Evolutionary conservation across 805 yeast genomes (phyloP).

Genomic region (Zygoascus ofunaensis): DNA sequence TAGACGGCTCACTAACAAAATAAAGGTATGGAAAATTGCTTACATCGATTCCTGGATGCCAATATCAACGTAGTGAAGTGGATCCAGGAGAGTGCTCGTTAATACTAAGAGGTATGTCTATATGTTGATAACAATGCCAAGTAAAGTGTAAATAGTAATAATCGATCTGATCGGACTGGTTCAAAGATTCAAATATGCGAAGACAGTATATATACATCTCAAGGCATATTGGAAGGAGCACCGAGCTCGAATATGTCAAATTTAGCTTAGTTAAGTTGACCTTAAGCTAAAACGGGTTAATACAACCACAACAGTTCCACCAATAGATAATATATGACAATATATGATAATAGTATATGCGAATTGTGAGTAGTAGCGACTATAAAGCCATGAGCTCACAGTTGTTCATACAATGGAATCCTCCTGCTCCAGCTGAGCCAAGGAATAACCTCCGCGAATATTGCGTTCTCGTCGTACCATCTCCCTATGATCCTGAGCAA

Average conservation of each 20-base stretch:
- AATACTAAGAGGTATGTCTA: background rate
- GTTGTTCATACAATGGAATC: too few species aligned
- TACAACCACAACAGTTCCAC: background rate
- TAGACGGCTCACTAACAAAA: background rate
- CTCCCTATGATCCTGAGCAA: conserved; percentile 15
- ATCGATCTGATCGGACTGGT: background rate
- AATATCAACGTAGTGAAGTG: conserved; percentile 71
- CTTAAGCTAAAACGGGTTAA: too few species aligned
- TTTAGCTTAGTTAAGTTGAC: too few species aligned
- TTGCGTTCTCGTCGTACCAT: conserved; percentile 7
- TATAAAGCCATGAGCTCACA: too few species aligned
- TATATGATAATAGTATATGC: too few species aligned
- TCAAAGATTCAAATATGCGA: background rate
- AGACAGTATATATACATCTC: too few species aligned
- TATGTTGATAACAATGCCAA: background rate
- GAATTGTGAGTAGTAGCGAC: too few species aligned
- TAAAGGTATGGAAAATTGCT: conserved; percentile 52
- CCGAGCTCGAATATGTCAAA: too few species aligned
- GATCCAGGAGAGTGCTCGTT: conserved; percentile 5
- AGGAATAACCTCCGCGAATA: conserved; percentile 3
- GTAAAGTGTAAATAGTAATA: background rate
- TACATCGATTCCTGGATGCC: conserved; percentile 78
- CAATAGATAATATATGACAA: too few species aligned
- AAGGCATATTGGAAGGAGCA: too few species aligned
- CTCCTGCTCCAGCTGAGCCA: too few species aligned